Evolutionary conservation across 2,329 filamentous ascomycete species (phyloP).

Genomic region (Botrytis cinerea): DNA sequence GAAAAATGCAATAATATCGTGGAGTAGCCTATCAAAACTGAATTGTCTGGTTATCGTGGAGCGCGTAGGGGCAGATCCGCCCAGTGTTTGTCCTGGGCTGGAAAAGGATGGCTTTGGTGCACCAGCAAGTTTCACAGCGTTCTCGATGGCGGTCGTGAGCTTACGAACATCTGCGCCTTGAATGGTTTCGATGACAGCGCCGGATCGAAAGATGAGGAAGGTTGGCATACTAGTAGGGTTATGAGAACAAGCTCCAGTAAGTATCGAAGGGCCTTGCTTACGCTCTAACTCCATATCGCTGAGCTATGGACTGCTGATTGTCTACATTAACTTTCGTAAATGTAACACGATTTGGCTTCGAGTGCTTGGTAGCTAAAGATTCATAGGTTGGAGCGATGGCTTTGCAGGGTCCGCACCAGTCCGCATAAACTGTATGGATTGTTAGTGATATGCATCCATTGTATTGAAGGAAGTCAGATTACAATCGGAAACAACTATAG

Average conservation of each 20-base stretch:
- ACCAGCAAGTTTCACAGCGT: slow-evolving; percentile 57
- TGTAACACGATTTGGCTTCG: slow-evolving; percentile 77
- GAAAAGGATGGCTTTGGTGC: slow-evolving; percentile 52
- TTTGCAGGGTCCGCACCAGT: slow-evolving; percentile 95
- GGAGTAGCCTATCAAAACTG: slow-evolving; percentile 20
- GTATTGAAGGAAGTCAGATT: slow-evolving; percentile 46
- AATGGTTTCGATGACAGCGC: slow-evolving; percentile 72
- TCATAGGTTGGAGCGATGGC: slow-evolving; percentile 89
- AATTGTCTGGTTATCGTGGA: slow-evolving; percentile 16
- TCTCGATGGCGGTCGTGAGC: slow-evolving; percentile 75
- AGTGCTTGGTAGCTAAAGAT: slow-evolving; percentile 75
- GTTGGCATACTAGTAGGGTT: slow-evolving; percentile 70
- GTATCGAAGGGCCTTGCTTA: slow-evolving; percentile 43
- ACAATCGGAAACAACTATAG: slow-evolving; percentile 90
- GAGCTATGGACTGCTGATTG: slow-evolving; percentile 73
- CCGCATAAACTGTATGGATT: slow-evolving; percentile 73
- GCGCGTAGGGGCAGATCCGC: slow-evolving; percentile 42
- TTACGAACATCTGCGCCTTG: slow-evolving; percentile 77
- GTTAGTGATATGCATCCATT: slow-evolving; percentile 34
- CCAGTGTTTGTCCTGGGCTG: slow-evolving; percentile 59
- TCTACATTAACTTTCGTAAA: slow-evolving; percentile 95
- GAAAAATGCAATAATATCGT: slow-evolving; percentile 48
- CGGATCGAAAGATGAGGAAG: slow-evolving; percentile 85
- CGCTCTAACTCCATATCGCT: slow-evolving; percentile 77
- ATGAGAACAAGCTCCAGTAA: slow-evolving; percentile 21